Evolutionary conservation across 106 monocot species (phyloP), one percentile per base, ranked within the genome.

Genomic region (Amphibolis antarctica): DNA sequence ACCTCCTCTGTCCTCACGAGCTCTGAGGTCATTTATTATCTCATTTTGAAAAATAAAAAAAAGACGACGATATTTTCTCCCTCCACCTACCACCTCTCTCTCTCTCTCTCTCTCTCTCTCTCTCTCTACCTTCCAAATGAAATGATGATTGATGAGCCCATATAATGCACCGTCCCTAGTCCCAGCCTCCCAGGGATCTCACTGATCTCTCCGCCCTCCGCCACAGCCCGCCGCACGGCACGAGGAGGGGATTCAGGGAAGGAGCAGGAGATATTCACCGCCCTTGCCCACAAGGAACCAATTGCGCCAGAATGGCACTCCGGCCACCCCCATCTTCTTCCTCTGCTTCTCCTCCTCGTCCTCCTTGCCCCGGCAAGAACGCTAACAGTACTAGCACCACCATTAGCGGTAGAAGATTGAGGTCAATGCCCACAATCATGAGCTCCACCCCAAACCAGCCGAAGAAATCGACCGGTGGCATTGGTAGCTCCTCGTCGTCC

Each of bases 251-350:
- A n/a, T n/a, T n/a, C n/a, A n/a, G n/a, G 19, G 50, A 20, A 5
- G 50, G 19, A 17, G 0, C 19, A 17, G 20, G 12, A 13, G 26
- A n/a, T n/a, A n/a, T n/a, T n/a, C n/a, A n/a, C n/a, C n/a, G n/a
- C n/a, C n/a, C n/a, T n/a, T n/a, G n/a, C n/a, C n/a, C n/a, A n/a
- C n/a, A n/a, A n/a, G n/a, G n/a, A n/a, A n/a, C n/a, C n/a, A n/a
- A n/a, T n/a, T n/a, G n/a, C n/a, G n/a, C n/a, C n/a, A n/a, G 12
- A 55, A 55, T 55, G 55, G 55, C 55, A 24, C 55, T 55, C n/a
- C n/a, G 12, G 26, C 0, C 55, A 55, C 23, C 55, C 9, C 9
- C 26, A 21, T 24, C 55, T 23, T 23, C 55, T 4, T 55, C 11
- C 26, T 13, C 26, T 23, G 12, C 23, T 12, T 4, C 22, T 4